A percentile compares a stretch with the other conserved stretches of the same genome.
phyloP scores from a whole-genome alignment of 768 basidiomycete species.

The Ephemerocybe angulata region DNA sequence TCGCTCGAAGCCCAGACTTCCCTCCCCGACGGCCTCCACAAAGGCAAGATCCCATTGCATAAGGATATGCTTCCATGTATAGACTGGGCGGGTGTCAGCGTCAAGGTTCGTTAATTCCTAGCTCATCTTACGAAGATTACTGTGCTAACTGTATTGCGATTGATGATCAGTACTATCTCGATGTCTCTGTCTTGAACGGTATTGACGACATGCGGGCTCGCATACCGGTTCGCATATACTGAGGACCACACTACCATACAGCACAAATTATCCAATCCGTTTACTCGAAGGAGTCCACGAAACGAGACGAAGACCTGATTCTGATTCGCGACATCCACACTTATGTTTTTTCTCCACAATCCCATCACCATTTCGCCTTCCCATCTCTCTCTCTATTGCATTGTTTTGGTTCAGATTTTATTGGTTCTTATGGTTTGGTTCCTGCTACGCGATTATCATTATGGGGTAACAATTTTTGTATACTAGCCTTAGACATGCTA shows the following conservation, averaged over 20 bases:
- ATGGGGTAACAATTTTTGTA: too few species aligned
- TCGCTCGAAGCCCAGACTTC: slow-evolving; percentile 42
- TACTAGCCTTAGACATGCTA: too few species aligned
- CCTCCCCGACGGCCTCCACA: slow-evolving; percentile 67
- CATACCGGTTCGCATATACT: slow-evolving; percentile 52
- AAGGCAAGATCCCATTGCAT: slow-evolving; percentile 51
- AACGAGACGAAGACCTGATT: too few species aligned
- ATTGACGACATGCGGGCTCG: slow-evolving; percentile 61
- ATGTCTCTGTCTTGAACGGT: slow-evolving; percentile 62
- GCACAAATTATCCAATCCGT: too few species aligned
- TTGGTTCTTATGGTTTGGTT: too few species aligned
- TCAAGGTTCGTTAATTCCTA: slow-evolving; percentile 48
- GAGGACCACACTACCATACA: background rate
- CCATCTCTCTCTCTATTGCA: too few species aligned
- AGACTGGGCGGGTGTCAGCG: slow-evolving; percentile 62
- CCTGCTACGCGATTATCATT: too few species aligned
- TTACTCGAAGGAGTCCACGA: too few species aligned
- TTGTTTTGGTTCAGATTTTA: too few species aligned
- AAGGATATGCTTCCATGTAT: slow-evolving; percentile 62
- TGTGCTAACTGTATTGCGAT: slow-evolving; percentile 11
- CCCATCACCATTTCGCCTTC: too few species aligned
- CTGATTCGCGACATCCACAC: too few species aligned
- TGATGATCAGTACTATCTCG: slow-evolving; percentile 60
- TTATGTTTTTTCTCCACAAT: too few species aligned
- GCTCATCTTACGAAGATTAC: background rate